Evolutionary conservation across 1,284 basidiomycete genomes (phyloP), one percentile per base, ranked within the genome.

Genomic region (Ustilago crameri): DNA sequence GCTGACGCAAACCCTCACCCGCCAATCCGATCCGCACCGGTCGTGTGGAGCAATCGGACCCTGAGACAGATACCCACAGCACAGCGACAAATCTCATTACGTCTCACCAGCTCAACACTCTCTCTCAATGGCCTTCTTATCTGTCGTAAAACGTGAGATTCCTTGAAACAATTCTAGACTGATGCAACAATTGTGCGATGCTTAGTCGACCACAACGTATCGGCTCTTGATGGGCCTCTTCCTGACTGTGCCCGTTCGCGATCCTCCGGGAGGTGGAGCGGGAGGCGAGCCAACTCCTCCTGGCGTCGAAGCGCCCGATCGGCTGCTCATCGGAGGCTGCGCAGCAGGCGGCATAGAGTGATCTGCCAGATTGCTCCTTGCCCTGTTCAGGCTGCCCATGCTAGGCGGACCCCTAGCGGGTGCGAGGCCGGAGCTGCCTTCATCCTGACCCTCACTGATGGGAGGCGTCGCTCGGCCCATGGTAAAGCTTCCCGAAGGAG

Each of bases 191-290:
- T 4, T 12, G 41, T 17, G 24, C 20, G 1, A n/a, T 9, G 34
- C 34, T 64, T 44, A 81, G 55, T 80, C 78, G 14, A 81, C 75
- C 17, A 79, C 75, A 14, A 82, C 80, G 46, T 82, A 82, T 32
- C 81, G 74, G 32, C 64, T 75, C 62, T 79, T 81, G 51, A 82
- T 76, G 14, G 81, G 77, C 59, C 76, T 70, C 68, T 82, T 82
- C 61, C 80, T 82, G 18, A 58, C 68, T 5, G 60, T 74, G 22
- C 72, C 71, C 30, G 58, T 60, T 41, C 51, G 51, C 8, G 52
- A 42, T 27, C 65, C 62, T 22, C 60, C 61, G 17, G 74, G 68
- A 17, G 74, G 72, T 1, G 76, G 64, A 0, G 75, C 59, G 10
- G 72, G 61, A 14, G 65, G 56, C 10, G 60, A 51, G 9, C 44